phyloP scores from a whole-genome alignment of 768 basidiomycete species.

The Tylopilus intermedius region DNA sequence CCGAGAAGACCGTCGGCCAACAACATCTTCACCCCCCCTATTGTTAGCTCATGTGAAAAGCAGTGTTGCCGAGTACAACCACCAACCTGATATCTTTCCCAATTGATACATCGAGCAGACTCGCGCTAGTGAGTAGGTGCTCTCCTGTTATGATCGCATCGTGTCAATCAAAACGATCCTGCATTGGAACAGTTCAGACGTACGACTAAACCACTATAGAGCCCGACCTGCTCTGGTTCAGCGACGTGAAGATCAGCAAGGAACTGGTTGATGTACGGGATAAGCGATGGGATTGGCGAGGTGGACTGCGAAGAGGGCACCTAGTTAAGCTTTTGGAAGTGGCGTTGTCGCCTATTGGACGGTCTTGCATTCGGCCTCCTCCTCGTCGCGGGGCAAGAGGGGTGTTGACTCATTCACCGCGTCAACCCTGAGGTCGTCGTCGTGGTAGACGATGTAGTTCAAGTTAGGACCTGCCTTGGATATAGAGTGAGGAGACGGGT shows the following conservation, averaged over 20 bases:
- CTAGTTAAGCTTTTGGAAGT: slow-evolving; percentile 43
- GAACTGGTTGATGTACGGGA: slow-evolving; percentile 65
- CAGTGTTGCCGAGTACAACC: not conserved
- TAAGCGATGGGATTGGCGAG: slow-evolving; percentile 59
- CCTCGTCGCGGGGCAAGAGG: slow-evolving; percentile 9
- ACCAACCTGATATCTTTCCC: slow-evolving; percentile 52
- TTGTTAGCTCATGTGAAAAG: not conserved
- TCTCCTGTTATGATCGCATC: too few species aligned
- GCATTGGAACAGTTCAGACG: slow-evolving; percentile 13
- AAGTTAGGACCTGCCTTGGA: not conserved
- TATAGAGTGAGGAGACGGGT: not conserved
- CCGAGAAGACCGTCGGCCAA: slow-evolving; percentile 58
- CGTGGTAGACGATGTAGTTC: not conserved
- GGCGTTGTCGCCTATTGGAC: slow-evolving; percentile 16
- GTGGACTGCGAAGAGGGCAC: slow-evolving; percentile 37
- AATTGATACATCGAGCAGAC: slow-evolving; percentile 57
- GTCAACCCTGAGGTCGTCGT: not conserved
- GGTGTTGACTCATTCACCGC: slow-evolving; percentile 13
- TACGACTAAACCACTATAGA: slow-evolving; percentile 63
- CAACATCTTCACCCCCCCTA: slow-evolving; percentile 35
- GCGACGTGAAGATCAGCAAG: slow-evolving; percentile 50
- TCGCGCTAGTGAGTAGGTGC: slow-evolving; percentile 57
- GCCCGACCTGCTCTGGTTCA: slow-evolving; percentile 54
- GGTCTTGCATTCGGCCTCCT: not conserved
- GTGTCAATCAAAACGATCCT: not conserved